Evolutionary conservation across 2,329 filamentous ascomycete genomes (phyloP).

Genomic region (Colletotrichum salicis): DNA sequence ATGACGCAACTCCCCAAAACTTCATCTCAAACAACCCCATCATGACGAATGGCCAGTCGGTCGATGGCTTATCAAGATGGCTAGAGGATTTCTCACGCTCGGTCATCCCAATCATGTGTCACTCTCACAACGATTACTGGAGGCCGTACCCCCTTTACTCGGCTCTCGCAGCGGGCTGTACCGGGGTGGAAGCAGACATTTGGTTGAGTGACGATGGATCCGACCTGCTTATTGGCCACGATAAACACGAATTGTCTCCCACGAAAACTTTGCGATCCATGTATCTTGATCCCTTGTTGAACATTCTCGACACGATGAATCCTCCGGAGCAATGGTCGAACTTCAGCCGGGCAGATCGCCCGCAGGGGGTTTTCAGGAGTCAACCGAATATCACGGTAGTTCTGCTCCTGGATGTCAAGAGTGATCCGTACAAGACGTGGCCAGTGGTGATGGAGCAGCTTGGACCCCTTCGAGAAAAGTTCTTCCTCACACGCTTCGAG

Average conservation of each 20-base stretch:
- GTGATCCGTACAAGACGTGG: conserved; percentile 61
- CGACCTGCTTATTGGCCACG: conserved; percentile 71
- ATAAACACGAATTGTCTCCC: conserved; percentile 61
- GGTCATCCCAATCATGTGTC: not conserved
- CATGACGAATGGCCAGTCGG: not conserved
- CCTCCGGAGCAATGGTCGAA: conserved; percentile 55
- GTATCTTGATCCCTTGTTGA: conserved; percentile 72
- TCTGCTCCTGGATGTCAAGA: conserved; percentile 78
- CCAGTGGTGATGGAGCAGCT: conserved; percentile 57
- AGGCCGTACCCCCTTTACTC: not conserved
- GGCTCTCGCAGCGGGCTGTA: conserved; percentile 4
- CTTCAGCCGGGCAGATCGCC: conserved; percentile 39
- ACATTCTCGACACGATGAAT: conserved; percentile 64
- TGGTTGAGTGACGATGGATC: conserved; percentile 63
- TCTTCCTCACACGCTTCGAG: conserved; percentile 65
- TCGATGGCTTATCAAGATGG: not conserved
- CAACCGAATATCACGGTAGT: conserved; percentile 64
- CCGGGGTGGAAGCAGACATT: conserved; percentile 71
- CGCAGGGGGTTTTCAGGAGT: conserved; percentile 65
- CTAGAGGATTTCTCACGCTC: not conserved
- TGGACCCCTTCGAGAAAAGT: conserved; percentile 64
- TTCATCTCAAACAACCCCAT: conserved; percentile 5
- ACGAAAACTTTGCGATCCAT: conserved; percentile 67
- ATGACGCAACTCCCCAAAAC: not conserved
- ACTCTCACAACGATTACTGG: conserved; percentile 19